These are phyloP conservation scores for Populus euphratica DNA, from an alignment of 345 rosid genomes.

Conservation along the genomic window DNA sequence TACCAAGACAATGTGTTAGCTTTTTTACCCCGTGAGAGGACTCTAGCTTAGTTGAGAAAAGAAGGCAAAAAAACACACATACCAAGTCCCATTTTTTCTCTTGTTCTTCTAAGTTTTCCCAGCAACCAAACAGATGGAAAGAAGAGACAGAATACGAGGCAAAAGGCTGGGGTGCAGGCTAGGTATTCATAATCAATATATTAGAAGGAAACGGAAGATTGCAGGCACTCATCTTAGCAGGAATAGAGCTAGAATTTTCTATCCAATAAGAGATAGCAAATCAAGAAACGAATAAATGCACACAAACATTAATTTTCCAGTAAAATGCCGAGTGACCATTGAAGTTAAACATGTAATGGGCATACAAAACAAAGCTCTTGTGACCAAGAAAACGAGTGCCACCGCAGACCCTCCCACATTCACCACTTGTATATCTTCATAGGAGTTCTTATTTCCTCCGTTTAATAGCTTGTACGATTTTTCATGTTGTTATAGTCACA, in stretches of 20 bases:
- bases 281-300: not conserved
- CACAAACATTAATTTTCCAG: not conserved
- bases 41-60: not conserved
- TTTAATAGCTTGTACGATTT: not conserved
- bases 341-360: not conserved
- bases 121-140: not conserved
- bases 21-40: not conserved
- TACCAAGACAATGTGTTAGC: not conserved
- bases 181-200: not conserved
- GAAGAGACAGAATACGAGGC: not conserved
- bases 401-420: not conserved
- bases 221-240: not conserved
- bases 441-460: not conserved
- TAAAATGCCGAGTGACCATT: no score
- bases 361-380: not conserved
- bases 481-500: no score
- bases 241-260: no score
- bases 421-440: not conserved
- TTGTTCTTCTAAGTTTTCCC: not conserved
- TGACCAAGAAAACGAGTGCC: not conserved
- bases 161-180: not conserved
- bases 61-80: not conserved
- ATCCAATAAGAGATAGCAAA: no score
- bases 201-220: not conserved
- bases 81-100: no score